These are phyloP conservation scores for Acer negundo DNA, from an alignment of 345 rosid genomes.

Conservation along the genomic window DNA sequence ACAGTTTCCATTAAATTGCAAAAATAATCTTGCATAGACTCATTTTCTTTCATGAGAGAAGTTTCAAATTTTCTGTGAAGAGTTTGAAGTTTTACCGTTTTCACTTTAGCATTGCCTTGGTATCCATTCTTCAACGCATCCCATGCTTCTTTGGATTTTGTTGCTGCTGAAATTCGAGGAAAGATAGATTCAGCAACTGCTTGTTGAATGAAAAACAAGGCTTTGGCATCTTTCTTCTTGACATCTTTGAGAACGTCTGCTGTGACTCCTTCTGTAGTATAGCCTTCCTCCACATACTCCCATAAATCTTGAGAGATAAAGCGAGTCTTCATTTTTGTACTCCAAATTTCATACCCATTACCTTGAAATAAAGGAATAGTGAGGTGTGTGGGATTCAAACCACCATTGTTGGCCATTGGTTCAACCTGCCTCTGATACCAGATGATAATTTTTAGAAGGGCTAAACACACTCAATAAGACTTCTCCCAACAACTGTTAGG, in stretches of 20 bases:
- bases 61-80: not conserved
- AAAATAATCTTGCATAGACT: not conserved
- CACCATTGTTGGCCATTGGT: not conserved
- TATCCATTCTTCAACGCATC: not conserved
- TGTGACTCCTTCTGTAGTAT: not conserved
- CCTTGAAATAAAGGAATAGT: no score
- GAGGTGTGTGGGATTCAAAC: no score
- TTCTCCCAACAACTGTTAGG: not conserved
- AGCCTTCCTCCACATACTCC: not conserved
- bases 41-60: not conserved
- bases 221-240: conserved; percentile 3
- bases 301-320: conserved; percentile 9
- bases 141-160: not conserved
- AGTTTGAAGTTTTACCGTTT: conserved; percentile 6
- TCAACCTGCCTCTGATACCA: not conserved
- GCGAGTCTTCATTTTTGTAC: no score
- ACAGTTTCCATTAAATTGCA: not conserved
- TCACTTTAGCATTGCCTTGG: conserved; percentile 2
- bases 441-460: not conserved
- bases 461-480: not conserved
- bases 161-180: not conserved
- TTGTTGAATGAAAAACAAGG: conserved; percentile 7
- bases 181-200: not conserved
- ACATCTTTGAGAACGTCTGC: not conserved
- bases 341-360: no score